Base-by-base conservation (phyloP, 129 eudicot species). In the Artemisia argyi region DNA sequence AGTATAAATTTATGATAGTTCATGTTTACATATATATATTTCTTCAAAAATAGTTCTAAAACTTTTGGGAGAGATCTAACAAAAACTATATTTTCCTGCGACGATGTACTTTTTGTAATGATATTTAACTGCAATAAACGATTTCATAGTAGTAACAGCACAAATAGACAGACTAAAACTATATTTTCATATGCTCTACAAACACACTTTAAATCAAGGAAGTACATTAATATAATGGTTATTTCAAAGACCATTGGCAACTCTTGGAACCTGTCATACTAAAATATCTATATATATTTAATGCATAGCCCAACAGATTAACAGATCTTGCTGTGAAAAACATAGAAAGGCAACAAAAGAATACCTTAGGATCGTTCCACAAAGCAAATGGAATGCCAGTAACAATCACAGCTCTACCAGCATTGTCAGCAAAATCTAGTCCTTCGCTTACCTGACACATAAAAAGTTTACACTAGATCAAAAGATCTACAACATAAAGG, bases 321-420 rank as follows among this genome's bases (percentile, higher is more conserved):
- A 20, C 22, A 20, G 22, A 20, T 20, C 22, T 20, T 20, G 22
- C 22, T 20, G 22, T 20, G 22, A 20, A 24, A 24, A 24, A 24
- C 2, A 62, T 13, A 60, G 52, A 72, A 74, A 51, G 48, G 6
- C 47, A 11, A 54, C 47, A 48, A 13, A 71, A 50, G 75, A 81
- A 75, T 85, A 89, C 98, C 97, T 94, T 94, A 6, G 98, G 91
- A 83, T 94, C 98, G 48, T 82, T 94, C 79, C 87, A 79, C 57
- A 85, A 84, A 35, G 98, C 96, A 84, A 94, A 94, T 44, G 98
- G 98, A 81, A 90, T 76, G 55, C 98, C 98, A 62, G 97, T 90
- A 73, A 94, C 68, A 28, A 94, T 78, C 73, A 94, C 98, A 75
- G 98, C 98, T 80, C 98, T 84, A 61, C 98, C 98, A 79, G 93